A percentile compares a stretch with the other conserved stretches of the same genome.
These are phyloP conservation scores for Stachybotrys elegans DNA, from an alignment of 2,329 filamentous ascomycete genomes.

Conservation along the genomic window DNA sequence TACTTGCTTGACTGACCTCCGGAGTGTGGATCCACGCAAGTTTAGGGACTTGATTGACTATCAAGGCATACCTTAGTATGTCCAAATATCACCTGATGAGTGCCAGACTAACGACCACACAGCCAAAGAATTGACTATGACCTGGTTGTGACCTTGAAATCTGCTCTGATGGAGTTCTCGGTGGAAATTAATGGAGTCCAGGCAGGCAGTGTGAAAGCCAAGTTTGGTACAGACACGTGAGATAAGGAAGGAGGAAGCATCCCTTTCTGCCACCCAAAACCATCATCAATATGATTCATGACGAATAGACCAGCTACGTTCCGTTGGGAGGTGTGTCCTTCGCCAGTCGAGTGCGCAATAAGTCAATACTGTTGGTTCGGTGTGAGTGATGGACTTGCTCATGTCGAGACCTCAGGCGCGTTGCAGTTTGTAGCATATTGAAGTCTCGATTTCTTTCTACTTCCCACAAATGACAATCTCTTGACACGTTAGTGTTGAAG, in stretches of 20 bases:
- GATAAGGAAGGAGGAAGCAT: neutral
- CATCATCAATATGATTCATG: neutral
- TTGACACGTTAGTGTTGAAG: neutral
- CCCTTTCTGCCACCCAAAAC: neutral
- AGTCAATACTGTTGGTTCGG: too few species aligned
- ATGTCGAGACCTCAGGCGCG: too few species aligned
- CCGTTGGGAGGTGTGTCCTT: too few species aligned
- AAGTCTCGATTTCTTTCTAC: too few species aligned
- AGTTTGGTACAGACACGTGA: neutral
- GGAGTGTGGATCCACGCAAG: neutral
- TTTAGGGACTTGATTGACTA: neutral
- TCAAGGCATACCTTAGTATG: constrained; percentile 1
- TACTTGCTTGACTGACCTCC: neutral
- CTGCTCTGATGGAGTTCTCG: neutral
- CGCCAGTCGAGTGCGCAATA: too few species aligned
- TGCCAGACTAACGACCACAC: neutral
- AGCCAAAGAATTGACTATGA: neutral
- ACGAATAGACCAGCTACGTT: neutral
- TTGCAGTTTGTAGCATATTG: too few species aligned
- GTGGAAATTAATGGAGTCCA: neutral
- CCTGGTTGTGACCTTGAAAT: neutral
- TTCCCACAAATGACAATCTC: too few species aligned
- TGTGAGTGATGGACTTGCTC: too few species aligned
- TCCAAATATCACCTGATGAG: neutral
- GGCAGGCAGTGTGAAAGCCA: neutral